These are phyloP conservation scores for Phytophthora boehmeriae DNA, from an alignment of 352 stramenopile species.

Conservation along the genomic window DNA sequence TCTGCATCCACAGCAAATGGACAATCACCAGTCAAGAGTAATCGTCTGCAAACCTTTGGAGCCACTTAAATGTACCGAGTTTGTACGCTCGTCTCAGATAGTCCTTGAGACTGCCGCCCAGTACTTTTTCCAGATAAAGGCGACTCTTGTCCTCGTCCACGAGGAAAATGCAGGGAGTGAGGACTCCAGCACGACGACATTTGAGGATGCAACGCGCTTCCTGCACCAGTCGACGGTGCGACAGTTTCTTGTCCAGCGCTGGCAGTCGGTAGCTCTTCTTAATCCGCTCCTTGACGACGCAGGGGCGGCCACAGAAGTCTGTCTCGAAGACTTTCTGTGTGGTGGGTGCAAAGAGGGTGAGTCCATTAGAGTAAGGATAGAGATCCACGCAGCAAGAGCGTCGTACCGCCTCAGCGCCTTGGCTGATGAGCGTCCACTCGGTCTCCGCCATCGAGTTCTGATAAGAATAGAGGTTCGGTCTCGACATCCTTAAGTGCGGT, in stretches of 20 bases:
- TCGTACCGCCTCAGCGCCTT: constrained; percentile 80
- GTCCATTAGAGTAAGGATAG: not conserved
- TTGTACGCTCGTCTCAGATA: constrained; percentile 66
- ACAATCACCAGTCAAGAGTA: not conserved
- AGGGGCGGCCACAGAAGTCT: constrained; percentile 62
- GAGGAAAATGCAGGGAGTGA: constrained; percentile 79
- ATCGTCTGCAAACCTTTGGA: too few species aligned
- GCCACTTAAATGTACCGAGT: constrained; percentile 50
- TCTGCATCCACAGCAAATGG: constrained; percentile 38
- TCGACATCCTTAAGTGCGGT: too few species aligned
- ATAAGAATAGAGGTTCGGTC: too few species aligned
- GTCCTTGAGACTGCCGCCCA: constrained; percentile 74
- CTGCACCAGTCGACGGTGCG: constrained; percentile 78
- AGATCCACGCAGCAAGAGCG: too few species aligned
- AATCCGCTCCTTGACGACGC: constrained; percentile 84
- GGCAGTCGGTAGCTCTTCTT: constrained; percentile 84
- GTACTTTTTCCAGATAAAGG: constrained; percentile 74
- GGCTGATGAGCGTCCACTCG: constrained; percentile 73
- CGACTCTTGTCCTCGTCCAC: constrained; percentile 78
- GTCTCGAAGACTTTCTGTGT: constrained; percentile 81
- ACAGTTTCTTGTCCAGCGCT: constrained; percentile 81
- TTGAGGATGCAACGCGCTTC: constrained; percentile 86
- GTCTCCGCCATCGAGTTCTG: constrained; percentile 36
- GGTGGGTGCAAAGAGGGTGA: not conserved
- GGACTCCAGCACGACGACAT: constrained; percentile 71